Evolutionary conservation across 495 filamentous ascomycete genomes (phyloP), one percentile per base, ranked within the genome.

Genomic region (Neurospora hispaniola): DNA sequence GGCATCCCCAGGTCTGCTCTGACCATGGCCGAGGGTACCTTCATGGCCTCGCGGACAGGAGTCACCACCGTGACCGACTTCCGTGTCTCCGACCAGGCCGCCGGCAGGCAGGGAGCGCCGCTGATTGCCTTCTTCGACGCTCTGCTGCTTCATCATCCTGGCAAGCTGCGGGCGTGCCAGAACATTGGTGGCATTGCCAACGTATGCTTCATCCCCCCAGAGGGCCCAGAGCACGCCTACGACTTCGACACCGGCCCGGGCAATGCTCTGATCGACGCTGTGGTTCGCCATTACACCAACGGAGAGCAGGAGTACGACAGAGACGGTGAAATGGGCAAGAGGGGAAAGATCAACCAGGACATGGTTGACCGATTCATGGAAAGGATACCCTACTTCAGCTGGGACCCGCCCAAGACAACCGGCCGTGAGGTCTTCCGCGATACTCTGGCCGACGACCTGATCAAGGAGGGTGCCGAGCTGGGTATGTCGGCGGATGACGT

Each of bases 151-250:
- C 86, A 87, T 69, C 86, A 89, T 71, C 87, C 86, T 8, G 87
- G 83, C 14, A 88, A 88, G 76, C 73, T 85, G 4, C 85, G 86
- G 66, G 84, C 83, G 11, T 89, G 86, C 75, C 87, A 89, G 78
- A 89, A 89, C 75, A 88, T 89, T 73, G 86, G 87, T 71, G 86
- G 87, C 9, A 89, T 89, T 48, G 86, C 84, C 44, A 89, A 89
- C 74, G 85, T 89, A 38, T 89, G 85, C 79, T 88, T 89, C 76
- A 87, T 89, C 27, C 86, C 86, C 3, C 84, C 88, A 0, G 86
- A 88, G 48, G 82, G 84, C 27, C 76, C 86, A 18, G 80, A 85
- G 23, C 81, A 79, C 62, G 83, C 80, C 69, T 86, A 83, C 75
- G 86, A 88, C 75, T 89, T 87, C 71, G 88, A 89, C 76, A 82